These are phyloP conservation scores for Arabis hirsuta DNA, from an alignment of 345 rosid species.

Conservation along the genomic window DNA sequence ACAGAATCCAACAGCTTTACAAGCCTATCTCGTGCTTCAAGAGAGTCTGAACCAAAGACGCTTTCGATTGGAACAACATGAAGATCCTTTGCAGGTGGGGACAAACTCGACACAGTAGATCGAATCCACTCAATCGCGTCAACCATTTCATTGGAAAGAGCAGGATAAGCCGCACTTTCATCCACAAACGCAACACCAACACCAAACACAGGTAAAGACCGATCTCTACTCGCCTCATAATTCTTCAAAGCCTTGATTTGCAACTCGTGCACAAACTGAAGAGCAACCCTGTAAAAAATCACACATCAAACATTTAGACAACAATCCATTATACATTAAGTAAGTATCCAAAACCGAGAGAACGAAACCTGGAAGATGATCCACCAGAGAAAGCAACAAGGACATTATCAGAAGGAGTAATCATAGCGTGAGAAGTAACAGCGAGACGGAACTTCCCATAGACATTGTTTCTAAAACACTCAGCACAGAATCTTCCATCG, in stretches of 20 bases:
- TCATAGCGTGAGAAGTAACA: slow-evolving; percentile 83
- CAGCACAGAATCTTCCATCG: slow-evolving; percentile 62
- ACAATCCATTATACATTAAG: neutral
- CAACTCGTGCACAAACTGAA: slow-evolving; percentile 87
- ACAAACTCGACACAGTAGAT: slow-evolving; percentile 50
- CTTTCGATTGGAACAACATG: slow-evolving; percentile 66
- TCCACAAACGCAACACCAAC: slow-evolving; percentile 87
- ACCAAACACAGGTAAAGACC: slow-evolving; percentile 82
- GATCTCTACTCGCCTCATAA: slow-evolving; percentile 79
- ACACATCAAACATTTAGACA: neutral
- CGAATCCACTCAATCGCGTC: slow-evolving; percentile 54
- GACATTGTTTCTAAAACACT: slow-evolving; percentile 77
- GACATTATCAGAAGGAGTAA: slow-evolving; percentile 83
- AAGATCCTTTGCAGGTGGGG: slow-evolving; percentile 68
- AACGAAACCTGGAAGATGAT: slow-evolving; percentile 72
- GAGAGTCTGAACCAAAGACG: slow-evolving; percentile 49
- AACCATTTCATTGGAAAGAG: slow-evolving; percentile 40
- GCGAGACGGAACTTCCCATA: slow-evolving; percentile 85
- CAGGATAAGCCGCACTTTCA: slow-evolving; percentile 54
- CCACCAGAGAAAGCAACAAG: slow-evolving; percentile 98
- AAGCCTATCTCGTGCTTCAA: slow-evolving; percentile 58
- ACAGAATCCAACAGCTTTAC: slow-evolving; percentile 57
- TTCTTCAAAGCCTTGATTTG: slow-evolving; percentile 80
- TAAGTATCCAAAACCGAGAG: neutral
- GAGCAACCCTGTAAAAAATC: slow-evolving; percentile 59